These are phyloP conservation scores for Melocanna baccifera DNA, from an alignment of 176 grass and related monocot genomes.

Conservation along the genomic window DNA sequence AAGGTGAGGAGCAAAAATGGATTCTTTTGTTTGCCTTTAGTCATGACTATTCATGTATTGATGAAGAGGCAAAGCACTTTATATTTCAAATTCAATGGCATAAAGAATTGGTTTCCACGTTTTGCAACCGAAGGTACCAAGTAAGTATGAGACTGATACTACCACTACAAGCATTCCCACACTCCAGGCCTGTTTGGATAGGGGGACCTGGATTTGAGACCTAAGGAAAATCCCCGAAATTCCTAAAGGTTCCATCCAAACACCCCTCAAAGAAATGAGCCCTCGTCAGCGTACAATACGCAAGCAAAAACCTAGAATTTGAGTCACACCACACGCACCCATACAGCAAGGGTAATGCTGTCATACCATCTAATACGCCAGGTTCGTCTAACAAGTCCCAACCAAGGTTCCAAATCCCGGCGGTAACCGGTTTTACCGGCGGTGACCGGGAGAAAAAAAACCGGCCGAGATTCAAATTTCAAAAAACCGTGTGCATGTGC, in stretches of 20 bases:
- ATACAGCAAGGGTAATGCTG: background rate
- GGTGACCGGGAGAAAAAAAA: too few relatives aligned
- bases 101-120: background rate
- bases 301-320: background rate
- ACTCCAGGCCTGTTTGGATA: background rate
- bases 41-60: background rate
- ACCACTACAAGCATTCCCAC: background rate
- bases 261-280: background rate
- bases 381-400: background rate
- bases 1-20: background rate
- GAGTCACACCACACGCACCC: background rate
- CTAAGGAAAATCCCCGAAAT: background rate
- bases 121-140: background rate
- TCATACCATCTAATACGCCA: background rate
- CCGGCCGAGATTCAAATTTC: too few relatives aligned
- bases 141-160: background rate
- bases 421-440: too few relatives aligned
- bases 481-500: too few relatives aligned
- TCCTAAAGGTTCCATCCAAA: background rate
- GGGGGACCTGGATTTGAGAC: background rate
- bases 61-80: background rate
- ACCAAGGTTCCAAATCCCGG: too few relatives aligned
- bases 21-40: background rate
- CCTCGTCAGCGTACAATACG: background rate
- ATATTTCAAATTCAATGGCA: background rate